Conservation (phyloP, 768 basidiomycete genomes). For the Chlorophyllum brunneum region DNA sequence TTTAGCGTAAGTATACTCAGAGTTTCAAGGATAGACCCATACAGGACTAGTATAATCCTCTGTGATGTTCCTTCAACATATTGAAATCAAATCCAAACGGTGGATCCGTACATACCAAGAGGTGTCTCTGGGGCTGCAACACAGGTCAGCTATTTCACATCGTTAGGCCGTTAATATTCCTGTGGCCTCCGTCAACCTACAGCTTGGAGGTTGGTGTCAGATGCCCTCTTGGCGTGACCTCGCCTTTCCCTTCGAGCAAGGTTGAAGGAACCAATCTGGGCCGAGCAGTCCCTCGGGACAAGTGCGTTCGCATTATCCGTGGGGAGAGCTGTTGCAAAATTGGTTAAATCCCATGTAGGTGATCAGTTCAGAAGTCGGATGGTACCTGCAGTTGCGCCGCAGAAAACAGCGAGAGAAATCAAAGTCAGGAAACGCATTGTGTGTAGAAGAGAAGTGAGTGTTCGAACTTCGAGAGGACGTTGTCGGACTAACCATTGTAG, state of each 20-base stretch:
- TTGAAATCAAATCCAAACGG: not conserved
- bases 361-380: not conserved
- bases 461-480: not conserved
- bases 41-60: conserved; percentile 7
- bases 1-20: not conserved
- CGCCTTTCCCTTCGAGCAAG: conserved; percentile 8
- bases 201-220: not conserved
- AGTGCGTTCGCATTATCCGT: not conserved
- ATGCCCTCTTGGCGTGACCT: conserved; percentile 2
- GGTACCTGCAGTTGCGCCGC: conserved; percentile 1
- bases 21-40: not conserved
- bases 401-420: not conserved
- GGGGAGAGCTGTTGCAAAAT: not conserved
- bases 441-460: not conserved
- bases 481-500: not conserved
- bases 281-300: conserved; percentile 9
- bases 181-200: not conserved
- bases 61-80: not conserved
- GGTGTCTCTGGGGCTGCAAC: conserved; percentile 9
- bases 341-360: not conserved
- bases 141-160: conserved; percentile 3
- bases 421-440: no score
- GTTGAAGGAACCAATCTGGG: conserved; percentile 9
- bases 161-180: not conserved
- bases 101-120: not conserved